phyloP scores from a whole-genome alignment of 1,284 basidiomycete genomes.

The Leccinum holopus region DNA sequence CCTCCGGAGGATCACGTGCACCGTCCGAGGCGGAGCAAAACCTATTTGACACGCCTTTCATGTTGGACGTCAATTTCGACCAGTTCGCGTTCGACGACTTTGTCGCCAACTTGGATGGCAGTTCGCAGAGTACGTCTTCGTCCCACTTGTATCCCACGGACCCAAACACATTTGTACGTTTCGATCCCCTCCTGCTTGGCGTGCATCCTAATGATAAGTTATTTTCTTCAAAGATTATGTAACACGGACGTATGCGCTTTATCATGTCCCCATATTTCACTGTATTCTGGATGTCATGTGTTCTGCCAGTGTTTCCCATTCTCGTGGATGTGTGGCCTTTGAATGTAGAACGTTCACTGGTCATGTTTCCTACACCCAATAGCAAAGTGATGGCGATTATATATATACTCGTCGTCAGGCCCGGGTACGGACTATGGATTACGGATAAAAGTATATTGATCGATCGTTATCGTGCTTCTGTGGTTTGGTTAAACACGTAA shows the following conservation, averaged over 20 bases:
- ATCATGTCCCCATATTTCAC: conserved; percentile 1
- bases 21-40: conserved; percentile 22
- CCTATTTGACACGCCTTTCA: conserved; percentile 33
- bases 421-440: conserved; percentile 1
- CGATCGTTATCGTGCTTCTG: conserved; percentile 10
- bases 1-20: conserved; percentile 1
- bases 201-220: conserved; percentile 5
- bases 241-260: conserved; percentile 10
- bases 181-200: background rate
- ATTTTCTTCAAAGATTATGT: conserved; percentile 26
- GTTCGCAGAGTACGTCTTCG: conserved; percentile 11
- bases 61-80: conserved; percentile 32
- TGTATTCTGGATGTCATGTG: conserved; percentile 2
- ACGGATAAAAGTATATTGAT: conserved; percentile 11
- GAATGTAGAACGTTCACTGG: conserved; percentile 15
- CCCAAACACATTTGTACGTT: conserved; percentile 25
- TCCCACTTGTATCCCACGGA: conserved; percentile 15
- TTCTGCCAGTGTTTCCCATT: background rate
- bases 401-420: conserved; percentile 4
- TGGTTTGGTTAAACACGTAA: background rate
- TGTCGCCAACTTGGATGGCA: conserved; percentile 16
- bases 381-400: conserved; percentile 6
- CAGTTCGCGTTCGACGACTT: conserved; percentile 30
- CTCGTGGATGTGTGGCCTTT: background rate
- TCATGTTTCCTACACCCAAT: background rate